Evolutionary conservation across 768 basidiomycete species (phyloP).

Genomic region (Agrocybe praecox): DNA sequence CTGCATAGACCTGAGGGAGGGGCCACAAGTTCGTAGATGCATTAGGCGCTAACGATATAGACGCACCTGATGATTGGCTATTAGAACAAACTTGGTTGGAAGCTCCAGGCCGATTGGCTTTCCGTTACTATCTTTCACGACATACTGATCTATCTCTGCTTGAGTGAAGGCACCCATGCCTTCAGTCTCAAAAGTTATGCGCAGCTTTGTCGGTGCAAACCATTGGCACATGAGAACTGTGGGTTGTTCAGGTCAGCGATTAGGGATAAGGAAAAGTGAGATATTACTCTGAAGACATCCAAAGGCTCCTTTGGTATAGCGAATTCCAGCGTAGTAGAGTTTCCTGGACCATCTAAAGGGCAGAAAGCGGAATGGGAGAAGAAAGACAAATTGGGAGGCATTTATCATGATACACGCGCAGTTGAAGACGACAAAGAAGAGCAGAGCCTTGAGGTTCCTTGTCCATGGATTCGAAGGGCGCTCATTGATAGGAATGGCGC

Average conservation of each 20-base stretch:
- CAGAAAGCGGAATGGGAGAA: constrained; percentile 67
- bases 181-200: constrained; percentile 73
- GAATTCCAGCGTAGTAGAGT: constrained; percentile 70
- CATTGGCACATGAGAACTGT: constrained; percentile 78
- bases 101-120: constrained; percentile 63
- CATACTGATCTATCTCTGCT: constrained; percentile 59
- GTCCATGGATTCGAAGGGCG: constrained; percentile 59
- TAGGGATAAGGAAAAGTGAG: neutral
- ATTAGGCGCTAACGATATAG: neutral
- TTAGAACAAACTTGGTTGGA: constrained; percentile 79
- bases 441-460: constrained; percentile 47
- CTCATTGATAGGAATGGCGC: constrained; percentile 52
- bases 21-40: neutral
- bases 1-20: constrained; percentile 61
- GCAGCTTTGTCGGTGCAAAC: constrained; percentile 78
- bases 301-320: constrained; percentile 84
- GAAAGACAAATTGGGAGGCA: constrained; percentile 68
- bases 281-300: constrained; percentile 70
- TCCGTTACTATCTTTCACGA: constrained; percentile 59
- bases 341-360: constrained; percentile 58
- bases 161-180: constrained; percentile 65
- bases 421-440: constrained; percentile 62
- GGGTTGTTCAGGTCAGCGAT: neutral
- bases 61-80: constrained; percentile 90
- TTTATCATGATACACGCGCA: constrained; percentile 71